Percentiles rank a stretch among this genome's conserved stretches.
These are phyloP conservation scores for Hibiscus trionum DNA, from an alignment of 345 rosid species.

Conservation along the genomic window DNA sequence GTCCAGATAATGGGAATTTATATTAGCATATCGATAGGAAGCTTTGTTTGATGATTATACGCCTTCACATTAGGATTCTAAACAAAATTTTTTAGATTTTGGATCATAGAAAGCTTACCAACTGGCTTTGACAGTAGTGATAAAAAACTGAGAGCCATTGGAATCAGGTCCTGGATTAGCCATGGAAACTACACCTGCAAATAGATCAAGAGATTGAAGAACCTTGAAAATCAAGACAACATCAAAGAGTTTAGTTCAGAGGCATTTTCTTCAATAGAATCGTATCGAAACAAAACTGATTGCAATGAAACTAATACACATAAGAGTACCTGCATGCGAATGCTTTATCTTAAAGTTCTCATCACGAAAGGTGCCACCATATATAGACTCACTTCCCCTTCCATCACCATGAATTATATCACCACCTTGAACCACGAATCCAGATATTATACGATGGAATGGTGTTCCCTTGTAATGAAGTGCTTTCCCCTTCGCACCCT, in stretches of 20 bases:
- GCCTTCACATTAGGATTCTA: not conserved
- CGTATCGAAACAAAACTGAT: not conserved
- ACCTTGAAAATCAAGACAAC: not conserved
- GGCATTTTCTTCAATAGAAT: not conserved
- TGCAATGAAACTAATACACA: not conserved
- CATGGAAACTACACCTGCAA: slow-evolving; percentile 84
- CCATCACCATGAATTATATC: slow-evolving; percentile 73
- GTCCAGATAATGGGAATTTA: not conserved
- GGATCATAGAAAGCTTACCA: slow-evolving; percentile 44
- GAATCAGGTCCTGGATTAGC: slow-evolving; percentile 88
- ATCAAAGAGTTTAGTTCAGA: not conserved
- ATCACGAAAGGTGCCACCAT: slow-evolving; percentile 77
- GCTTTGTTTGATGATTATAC: not conserved
- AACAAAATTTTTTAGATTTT: not conserved
- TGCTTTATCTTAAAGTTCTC: slow-evolving; percentile 85
- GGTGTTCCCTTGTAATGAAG: slow-evolving; percentile 78
- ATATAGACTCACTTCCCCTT: slow-evolving; percentile 68
- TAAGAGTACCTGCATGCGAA: slow-evolving; percentile 64
- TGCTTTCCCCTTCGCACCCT: slow-evolving; percentile 46
- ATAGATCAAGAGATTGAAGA: not conserved
- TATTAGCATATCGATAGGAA: not conserved
- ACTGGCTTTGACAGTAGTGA: slow-evolving; percentile 85
- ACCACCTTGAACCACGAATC: slow-evolving; percentile 94
- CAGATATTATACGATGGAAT: slow-evolving; percentile 89
- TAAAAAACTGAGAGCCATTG: slow-evolving; percentile 93